A percentile compares a stretch with the other conserved stretches of the same genome.
These are phyloP conservation scores for Pseudogymnoascus sp. DNA, from an alignment of 2,329 filamentous ascomycete species.

Conservation along the genomic window DNA sequence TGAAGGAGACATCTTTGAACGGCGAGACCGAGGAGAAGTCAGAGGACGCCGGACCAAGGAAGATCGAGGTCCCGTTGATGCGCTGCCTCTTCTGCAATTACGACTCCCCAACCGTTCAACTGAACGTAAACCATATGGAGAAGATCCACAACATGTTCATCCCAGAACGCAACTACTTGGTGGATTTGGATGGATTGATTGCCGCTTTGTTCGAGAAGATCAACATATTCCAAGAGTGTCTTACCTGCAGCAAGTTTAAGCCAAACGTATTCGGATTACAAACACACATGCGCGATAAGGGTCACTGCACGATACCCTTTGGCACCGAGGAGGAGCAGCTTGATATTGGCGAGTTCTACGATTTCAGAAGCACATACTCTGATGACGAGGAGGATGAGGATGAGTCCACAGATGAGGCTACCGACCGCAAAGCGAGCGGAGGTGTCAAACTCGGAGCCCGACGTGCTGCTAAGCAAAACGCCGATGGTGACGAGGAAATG, in stretches of 20 bases:
- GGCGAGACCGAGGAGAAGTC: slow-evolving; percentile 21
- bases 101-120: slow-evolving; percentile 63
- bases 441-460: slow-evolving; percentile 66
- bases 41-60: slow-evolving; percentile 39
- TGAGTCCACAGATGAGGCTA: slow-evolving; percentile 46
- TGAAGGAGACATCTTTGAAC: slow-evolving; percentile 17
- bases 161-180: slow-evolving; percentile 77
- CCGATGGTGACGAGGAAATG: slow-evolving; percentile 49
- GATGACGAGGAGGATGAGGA: slow-evolving; percentile 63
- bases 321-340: slow-evolving; percentile 82
- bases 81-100: slow-evolving; percentile 89
- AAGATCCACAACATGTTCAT: slow-evolving; percentile 93
- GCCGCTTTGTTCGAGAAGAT: slow-evolving; percentile 74
- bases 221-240: slow-evolving; percentile 70
- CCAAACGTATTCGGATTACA: slow-evolving; percentile 73
- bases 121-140: slow-evolving; percentile 84
- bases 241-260: slow-evolving; percentile 81
- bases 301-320: slow-evolving; percentile 95
- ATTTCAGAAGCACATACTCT: slow-evolving; percentile 92
- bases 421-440: slow-evolving; percentile 41
- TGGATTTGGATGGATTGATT: slow-evolving; percentile 75
- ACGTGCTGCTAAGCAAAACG: slow-evolving; percentile 45
- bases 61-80: slow-evolving; percentile 24
- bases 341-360: slow-evolving; percentile 93
- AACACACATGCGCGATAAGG: slow-evolving; percentile 95